Conservation (phyloP, 768 basidiomycete species). For the Mycena metata region DNA sequence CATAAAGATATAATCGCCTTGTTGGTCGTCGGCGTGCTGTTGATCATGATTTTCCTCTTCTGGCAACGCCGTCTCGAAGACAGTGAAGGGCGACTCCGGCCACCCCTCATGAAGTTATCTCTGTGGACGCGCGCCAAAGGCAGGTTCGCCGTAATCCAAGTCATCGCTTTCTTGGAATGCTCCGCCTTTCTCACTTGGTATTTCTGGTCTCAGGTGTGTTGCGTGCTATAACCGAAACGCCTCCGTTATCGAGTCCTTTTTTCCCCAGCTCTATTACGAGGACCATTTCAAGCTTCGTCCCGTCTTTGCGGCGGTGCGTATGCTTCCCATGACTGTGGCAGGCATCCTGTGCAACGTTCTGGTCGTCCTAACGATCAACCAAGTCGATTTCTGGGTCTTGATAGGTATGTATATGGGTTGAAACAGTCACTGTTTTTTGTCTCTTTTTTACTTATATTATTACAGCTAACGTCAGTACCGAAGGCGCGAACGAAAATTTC, state of each 20-base stretch:
- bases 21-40: constrained; percentile 69
- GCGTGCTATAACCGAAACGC: constrained; percentile 44
- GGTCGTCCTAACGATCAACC: constrained; percentile 70
- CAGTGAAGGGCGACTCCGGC: constrained; percentile 48
- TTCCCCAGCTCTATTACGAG: constrained; percentile 76
- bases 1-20: constrained; percentile 78
- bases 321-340: constrained; percentile 76
- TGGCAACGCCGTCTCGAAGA: constrained; percentile 75
- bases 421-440: too few relatives aligned
- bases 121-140: constrained; percentile 76
- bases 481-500: too few relatives aligned
- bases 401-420: too few relatives aligned
- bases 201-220: constrained; percentile 49
- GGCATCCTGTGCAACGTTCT: constrained; percentile 76
- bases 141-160: constrained; percentile 71
- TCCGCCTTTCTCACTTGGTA: constrained; percentile 67
- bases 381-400: constrained; percentile 68
- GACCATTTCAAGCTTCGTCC: constrained; percentile 68
- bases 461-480: too few relatives aligned
- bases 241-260: constrained; percentile 28
- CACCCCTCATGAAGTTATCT: constrained; percentile 74
- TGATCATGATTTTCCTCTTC: constrained; percentile 65
- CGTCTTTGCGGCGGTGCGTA: constrained; percentile 71
- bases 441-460: too few relatives aligned
- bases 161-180: constrained; percentile 74